Percentiles rank a stretch among this genome's conserved stretches.
Evolutionary conservation across 495 filamentous ascomycete genomes (phyloP).

Genomic region (Annulohypoxylon bovei): DNA sequence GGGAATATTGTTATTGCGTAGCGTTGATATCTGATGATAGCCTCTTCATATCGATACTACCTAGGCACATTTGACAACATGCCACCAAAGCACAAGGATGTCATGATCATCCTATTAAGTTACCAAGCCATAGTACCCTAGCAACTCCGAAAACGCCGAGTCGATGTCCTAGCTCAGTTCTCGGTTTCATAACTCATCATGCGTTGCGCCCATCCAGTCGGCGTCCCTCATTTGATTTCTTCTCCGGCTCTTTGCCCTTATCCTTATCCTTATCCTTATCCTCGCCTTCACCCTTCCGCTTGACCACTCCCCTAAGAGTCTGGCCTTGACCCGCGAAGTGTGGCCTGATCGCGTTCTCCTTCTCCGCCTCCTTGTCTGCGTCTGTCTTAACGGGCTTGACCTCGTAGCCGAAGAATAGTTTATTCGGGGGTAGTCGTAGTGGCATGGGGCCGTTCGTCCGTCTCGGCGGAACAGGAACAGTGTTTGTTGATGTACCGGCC

Average conservation of each 20-base stretch:
- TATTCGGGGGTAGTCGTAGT: slow-evolving; percentile 83
- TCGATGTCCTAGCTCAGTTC: background rate
- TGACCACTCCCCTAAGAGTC: slow-evolving; percentile 76
- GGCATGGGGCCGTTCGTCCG: slow-evolving; percentile 84
- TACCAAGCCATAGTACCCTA: slow-evolving; percentile 13
- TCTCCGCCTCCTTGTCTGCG: slow-evolving; percentile 72
- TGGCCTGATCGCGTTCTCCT: slow-evolving; percentile 70
- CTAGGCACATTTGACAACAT: background rate
- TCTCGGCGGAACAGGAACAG: slow-evolving; percentile 51
- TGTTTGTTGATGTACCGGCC: slow-evolving; percentile 72
- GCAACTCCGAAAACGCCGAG: slow-evolving; percentile 29
- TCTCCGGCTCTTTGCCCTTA: slow-evolving; percentile 50
- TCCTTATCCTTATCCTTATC: slow-evolving; percentile 53
- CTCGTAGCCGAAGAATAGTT: slow-evolving; percentile 96
- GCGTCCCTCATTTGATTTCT: slow-evolving; percentile 48
- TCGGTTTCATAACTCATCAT: background rate
- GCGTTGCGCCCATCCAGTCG: slow-evolving; percentile 52
- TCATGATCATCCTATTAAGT: slow-evolving; percentile 17
- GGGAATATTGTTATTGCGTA: background rate
- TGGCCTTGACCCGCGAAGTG: slow-evolving; percentile 90
- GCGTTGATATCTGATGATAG: too few species aligned
- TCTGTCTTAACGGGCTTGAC: slow-evolving; percentile 86
- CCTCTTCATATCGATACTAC: too few species aligned
- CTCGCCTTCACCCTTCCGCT: slow-evolving; percentile 59
- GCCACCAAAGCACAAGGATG: background rate